Percentiles rank a stretch among this genome's conserved stretches.
Evolutionary conservation across 73 alveolate genomes (phyloP).

Genomic region (Paramecium pentaurelia): DNA sequence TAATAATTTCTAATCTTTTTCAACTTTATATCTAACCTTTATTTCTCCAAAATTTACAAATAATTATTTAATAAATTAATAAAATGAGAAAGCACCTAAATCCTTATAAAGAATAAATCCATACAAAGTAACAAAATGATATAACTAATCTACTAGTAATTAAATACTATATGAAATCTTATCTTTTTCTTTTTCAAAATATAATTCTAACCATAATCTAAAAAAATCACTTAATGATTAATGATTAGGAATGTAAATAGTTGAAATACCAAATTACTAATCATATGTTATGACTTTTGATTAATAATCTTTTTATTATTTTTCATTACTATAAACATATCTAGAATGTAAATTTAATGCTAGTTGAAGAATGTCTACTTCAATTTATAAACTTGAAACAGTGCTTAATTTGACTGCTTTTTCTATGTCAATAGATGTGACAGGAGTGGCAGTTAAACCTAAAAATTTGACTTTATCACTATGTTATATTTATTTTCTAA

Average conservation of each 20-base stretch:
- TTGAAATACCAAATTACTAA: background rate
- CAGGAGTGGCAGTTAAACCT: constrained; percentile 62
- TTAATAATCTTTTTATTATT: background rate
- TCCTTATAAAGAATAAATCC: background rate
- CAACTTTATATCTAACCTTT: background rate
- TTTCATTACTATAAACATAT: background rate
- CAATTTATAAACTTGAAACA: background rate
- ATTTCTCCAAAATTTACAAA: background rate
- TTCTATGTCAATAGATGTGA: background rate
- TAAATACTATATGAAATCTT: constrained; percentile 14
- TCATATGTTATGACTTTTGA: background rate
- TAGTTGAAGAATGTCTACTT: background rate
- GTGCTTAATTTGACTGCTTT: background rate
- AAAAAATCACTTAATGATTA: background rate
- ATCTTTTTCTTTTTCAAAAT: background rate
- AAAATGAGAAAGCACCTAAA: background rate
- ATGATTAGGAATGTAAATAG: background rate
- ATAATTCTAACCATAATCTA: background rate
- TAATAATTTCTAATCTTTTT: background rate
- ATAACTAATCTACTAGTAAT: background rate
- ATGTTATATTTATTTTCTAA: background rate
- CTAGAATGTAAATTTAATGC: background rate
- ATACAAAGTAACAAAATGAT: background rate
- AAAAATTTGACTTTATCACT: background rate
- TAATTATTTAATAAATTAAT: background rate